Evolutionary conservation across 208 protist genomes (phyloP).

Genomic region (Trypanosoma vivax): DNA sequence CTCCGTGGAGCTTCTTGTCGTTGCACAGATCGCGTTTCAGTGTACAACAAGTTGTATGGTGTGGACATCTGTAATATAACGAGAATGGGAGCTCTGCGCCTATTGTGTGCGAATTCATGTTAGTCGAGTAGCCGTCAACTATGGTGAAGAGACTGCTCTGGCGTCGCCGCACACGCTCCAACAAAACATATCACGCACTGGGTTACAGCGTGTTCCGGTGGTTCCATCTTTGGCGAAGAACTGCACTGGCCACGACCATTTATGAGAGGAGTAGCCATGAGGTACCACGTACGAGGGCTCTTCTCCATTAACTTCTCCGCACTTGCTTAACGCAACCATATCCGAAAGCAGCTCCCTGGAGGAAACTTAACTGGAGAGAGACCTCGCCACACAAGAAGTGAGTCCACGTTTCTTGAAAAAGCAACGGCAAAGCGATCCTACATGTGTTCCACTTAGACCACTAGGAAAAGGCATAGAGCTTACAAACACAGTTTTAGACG

Average conservation of each 20-base stretch:
- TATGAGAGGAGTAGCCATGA: slow-evolving; percentile 8
- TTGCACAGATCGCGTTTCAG: slow-evolving; percentile 89
- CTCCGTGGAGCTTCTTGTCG: slow-evolving; percentile 87
- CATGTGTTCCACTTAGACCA: no score
- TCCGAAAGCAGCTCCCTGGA: no score
- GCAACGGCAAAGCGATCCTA: no score
- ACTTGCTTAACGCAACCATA: slow-evolving; percentile 15
- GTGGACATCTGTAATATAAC: slow-evolving; percentile 71
- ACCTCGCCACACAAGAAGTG: no score
- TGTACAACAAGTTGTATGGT: slow-evolving; percentile 58
- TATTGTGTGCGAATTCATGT: slow-evolving; percentile 25
- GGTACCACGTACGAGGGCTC: slow-evolving; percentile 16
- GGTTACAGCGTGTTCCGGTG: no score
- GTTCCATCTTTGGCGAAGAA: slow-evolving; percentile 16
- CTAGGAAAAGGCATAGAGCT: no score
- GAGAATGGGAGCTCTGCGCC: slow-evolving; percentile 36
- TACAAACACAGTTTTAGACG: no score
- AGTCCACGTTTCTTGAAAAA: no score
- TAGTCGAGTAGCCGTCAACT: slow-evolving; percentile 36
- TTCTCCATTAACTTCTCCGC: not conserved
- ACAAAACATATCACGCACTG: slow-evolving; percentile 52
- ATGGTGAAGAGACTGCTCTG: slow-evolving; percentile 52
- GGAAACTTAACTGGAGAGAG: no score
- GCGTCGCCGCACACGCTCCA: slow-evolving; percentile 47
- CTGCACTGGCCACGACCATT: slow-evolving; percentile 14